Evolutionary conservation across 1,284 basidiomycete species (phyloP), one percentile per base, ranked within the genome.

Genomic region (Cryptococcus maquisensis): DNA sequence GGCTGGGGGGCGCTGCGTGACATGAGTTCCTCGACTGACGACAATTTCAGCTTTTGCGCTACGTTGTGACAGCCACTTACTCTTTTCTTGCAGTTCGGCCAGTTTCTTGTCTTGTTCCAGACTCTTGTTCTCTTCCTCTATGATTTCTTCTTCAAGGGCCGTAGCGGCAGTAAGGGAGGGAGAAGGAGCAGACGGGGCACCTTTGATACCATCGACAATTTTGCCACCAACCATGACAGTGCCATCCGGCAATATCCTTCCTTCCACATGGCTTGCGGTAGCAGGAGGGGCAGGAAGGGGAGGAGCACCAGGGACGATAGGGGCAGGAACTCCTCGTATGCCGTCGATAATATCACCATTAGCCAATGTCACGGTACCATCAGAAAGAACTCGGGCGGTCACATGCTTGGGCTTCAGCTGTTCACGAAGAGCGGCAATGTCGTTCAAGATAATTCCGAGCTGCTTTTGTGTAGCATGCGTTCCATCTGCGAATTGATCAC

Each of bases 321-420:
- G 57, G 18, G 58, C 59, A 13, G 54, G 54, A 28, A 65, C 69
- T 41, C 69, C 71, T 42, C 68, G 58, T 21, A 74, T 66, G 21
- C 70, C 72, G 53, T 75, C 71, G 15, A 75, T 66, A 18, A 75
- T 64, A 59, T 69, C 67, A 26, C 73, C 73, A 28, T 73, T 68
- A n/a, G 55, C 54, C n/a, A 75, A 60, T 40, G 69, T 61, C 3
- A 75, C 70, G 3, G 67, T 66, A 41, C 73, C 73, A 51, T 73
- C 71, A 9, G 71, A 63, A 16, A 72, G 56, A 8, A 73, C 69
- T 28, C 62, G 66, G 23, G 64, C 68, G 15, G 62, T 58, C 10
- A 73, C 64, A 10, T 65, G 71, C 48, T 68, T 67, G 20, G 70
- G 70, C 28, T 68, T 65, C 43, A 73, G 56, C 39, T 71, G 64